Conservation (phyloP, 768 basidiomycete genomes). For the Tulasnella sp. region DNA sequence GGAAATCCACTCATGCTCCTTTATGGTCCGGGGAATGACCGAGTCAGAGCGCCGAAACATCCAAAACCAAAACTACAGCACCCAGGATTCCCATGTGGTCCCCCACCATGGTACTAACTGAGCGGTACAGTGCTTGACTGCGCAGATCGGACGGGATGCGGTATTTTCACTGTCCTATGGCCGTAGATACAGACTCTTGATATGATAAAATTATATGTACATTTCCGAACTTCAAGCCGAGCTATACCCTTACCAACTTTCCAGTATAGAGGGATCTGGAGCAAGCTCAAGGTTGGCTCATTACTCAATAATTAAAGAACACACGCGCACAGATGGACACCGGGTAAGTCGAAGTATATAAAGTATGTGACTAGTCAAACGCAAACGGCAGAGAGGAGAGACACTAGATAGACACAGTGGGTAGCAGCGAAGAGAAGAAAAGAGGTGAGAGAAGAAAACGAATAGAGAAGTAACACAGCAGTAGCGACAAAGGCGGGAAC, state of each 20-base stretch:
- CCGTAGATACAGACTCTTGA: background rate
- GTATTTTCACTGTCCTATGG: slow-evolving; percentile 8
- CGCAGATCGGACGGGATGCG: slow-evolving; percentile 2
- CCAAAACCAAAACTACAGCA: background rate
- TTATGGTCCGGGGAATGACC: background rate
- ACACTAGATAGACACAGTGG: slow-evolving; percentile 18
- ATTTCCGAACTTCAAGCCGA: background rate
- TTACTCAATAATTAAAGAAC: background rate
- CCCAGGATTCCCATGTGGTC: slow-evolving; percentile 12
- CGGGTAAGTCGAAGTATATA: slow-evolving; percentile 13
- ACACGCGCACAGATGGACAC: background rate
- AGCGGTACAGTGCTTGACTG: slow-evolving; percentile 4
- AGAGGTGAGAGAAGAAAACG: background rate
- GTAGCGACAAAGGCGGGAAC: background rate
- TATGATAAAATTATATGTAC: background rate
- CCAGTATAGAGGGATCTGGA: background rate
- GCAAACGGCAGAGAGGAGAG: background rate
- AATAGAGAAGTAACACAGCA: slow-evolving; percentile 3
- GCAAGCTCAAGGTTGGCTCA: background rate
- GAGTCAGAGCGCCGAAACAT: no score
- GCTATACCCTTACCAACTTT: background rate
- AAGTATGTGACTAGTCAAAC: slow-evolving; percentile 2
- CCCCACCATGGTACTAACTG: slow-evolving; percentile 11
- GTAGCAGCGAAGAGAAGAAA: slow-evolving; percentile 6
- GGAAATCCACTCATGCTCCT: background rate